Evolutionary conservation across 106 monocot genomes (phyloP).

Genomic region (Dioscorea dumetorum): DNA sequence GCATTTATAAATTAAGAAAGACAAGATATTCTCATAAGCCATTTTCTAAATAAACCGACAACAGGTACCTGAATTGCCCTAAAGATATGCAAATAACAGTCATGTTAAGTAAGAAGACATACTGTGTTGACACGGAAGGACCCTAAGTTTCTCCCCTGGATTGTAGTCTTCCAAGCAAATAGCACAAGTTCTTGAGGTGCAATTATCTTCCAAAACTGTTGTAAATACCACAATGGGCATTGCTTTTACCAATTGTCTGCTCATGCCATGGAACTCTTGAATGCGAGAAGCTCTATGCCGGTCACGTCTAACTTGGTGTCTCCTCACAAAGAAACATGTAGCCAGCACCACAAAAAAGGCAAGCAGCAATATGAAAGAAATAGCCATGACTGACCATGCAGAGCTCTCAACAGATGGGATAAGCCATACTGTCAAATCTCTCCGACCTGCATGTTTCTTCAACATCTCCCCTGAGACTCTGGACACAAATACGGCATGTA

Average conservation of each 20-base stretch:
- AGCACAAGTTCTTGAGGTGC: constrained; percentile 73
- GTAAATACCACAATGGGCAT: constrained; percentile 87
- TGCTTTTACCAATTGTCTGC: constrained; percentile 70
- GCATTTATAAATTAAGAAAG: no score
- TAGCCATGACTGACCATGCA: constrained; percentile 80
- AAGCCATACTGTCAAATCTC: constrained; percentile 57
- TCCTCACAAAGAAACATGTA: constrained; percentile 82
- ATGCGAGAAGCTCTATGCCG: constrained; percentile 28
- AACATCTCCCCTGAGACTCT: constrained; percentile 68
- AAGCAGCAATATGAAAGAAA: constrained; percentile 76
- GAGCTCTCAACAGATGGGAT: constrained; percentile 67
- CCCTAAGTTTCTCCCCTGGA: constrained; percentile 67
- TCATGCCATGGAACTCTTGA: constrained; percentile 83
- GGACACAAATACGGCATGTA: constrained; percentile 66
- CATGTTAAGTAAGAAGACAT: constrained; percentile 23
- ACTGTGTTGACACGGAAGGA: constrained; percentile 91
- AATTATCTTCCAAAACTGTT: constrained; percentile 69
- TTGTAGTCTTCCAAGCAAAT: constrained; percentile 91
- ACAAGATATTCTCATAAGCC: neutral
- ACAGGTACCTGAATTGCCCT: no score
- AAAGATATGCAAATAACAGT: neutral
- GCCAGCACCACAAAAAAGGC: constrained; percentile 74
- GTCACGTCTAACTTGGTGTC: constrained; percentile 51
- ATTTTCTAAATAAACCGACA: neutral
- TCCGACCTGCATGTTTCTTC: constrained; percentile 37